Conservation (phyloP, 345 rosid species). For the Carallia brachiata region DNA sequence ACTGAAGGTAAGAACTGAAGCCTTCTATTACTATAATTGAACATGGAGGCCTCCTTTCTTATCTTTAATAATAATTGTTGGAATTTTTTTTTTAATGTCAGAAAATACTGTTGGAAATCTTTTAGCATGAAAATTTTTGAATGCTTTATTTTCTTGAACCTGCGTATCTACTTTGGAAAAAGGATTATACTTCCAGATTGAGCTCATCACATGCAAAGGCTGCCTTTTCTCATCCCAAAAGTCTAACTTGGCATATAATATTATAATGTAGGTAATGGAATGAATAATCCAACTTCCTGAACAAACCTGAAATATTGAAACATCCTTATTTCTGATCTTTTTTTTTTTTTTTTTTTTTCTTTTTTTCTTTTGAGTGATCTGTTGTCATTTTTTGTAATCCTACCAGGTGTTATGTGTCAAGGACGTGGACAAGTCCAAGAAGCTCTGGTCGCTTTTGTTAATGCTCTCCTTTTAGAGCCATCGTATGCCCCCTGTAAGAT, state of each 20-base stretch:
- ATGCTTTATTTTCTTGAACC: not conserved
- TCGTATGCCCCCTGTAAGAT: conserved; percentile 66
- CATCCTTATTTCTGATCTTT: too few species aligned
- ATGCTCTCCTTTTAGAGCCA: conserved; percentile 59
- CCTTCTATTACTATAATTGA: conserved; percentile 7
- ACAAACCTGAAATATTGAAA: too few species aligned
- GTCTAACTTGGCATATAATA: not conserved
- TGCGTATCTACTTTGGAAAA: not conserved
- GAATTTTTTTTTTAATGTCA: too few species aligned
- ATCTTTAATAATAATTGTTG: not conserved
- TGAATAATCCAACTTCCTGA: not conserved
- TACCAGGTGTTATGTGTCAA: conserved; percentile 66
- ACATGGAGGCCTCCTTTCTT: not conserved
- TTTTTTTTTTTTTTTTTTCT: too few species aligned
- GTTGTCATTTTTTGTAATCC: conserved; percentile 15
- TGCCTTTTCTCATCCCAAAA: not conserved
- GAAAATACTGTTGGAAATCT: not conserved
- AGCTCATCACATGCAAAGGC: not conserved
- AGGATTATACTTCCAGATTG: not conserved
- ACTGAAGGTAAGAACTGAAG: conserved; percentile 68
- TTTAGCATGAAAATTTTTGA: not conserved
- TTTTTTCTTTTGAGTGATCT: not conserved
- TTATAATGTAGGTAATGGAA: not conserved
- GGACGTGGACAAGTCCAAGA: conserved; percentile 57
- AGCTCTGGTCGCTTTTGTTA: conserved; percentile 51